A percentile compares a stretch with the other conserved stretches of the same genome.
Evolutionary conservation across 73 alveolate species (phyloP).

Genomic region (Paraurostyla sp.): DNA sequence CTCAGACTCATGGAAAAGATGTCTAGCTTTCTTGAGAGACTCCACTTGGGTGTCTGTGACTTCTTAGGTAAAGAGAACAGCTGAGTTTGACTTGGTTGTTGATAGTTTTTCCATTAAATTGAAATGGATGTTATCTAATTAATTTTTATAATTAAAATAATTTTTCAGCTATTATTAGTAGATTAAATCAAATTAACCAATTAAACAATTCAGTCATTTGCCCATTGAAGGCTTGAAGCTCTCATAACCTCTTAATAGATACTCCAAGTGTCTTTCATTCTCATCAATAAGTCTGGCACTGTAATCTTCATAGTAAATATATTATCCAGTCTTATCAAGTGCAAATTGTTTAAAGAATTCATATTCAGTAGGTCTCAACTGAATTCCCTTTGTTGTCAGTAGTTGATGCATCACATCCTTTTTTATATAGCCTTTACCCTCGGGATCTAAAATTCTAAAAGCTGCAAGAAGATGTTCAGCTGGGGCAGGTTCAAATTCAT

Average conservation of each 20-base stretch:
- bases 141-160: not conserved
- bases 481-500: slow-evolving; percentile 85
- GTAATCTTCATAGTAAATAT: slow-evolving; percentile 87
- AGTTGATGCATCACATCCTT: slow-evolving; percentile 81
- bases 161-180: not conserved
- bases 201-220: slow-evolving; percentile 29
- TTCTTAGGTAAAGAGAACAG: not conserved
- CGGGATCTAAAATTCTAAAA: slow-evolving; percentile 83
- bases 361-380: slow-evolving; percentile 81
- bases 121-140: not conserved
- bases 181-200: not conserved
- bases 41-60: slow-evolving; percentile 26
- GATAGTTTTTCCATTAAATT: not conserved
- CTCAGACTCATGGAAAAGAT: not conserved
- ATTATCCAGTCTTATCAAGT: slow-evolving; percentile 76
- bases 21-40: slow-evolving; percentile 9
- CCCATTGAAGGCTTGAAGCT: slow-evolving; percentile 74
- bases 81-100: not conserved
- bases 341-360: slow-evolving; percentile 80
- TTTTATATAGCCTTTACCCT: slow-evolving; percentile 85
- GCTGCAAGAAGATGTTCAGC: slow-evolving; percentile 90
- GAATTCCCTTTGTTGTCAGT: slow-evolving; percentile 84
- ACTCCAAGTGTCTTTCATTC: slow-evolving; percentile 75
- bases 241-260: slow-evolving; percentile 69
- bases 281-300: slow-evolving; percentile 83